Conservation (phyloP, 2,329 filamentous ascomycete species). For the Neofusicoccum kwambonambiense region DNA sequence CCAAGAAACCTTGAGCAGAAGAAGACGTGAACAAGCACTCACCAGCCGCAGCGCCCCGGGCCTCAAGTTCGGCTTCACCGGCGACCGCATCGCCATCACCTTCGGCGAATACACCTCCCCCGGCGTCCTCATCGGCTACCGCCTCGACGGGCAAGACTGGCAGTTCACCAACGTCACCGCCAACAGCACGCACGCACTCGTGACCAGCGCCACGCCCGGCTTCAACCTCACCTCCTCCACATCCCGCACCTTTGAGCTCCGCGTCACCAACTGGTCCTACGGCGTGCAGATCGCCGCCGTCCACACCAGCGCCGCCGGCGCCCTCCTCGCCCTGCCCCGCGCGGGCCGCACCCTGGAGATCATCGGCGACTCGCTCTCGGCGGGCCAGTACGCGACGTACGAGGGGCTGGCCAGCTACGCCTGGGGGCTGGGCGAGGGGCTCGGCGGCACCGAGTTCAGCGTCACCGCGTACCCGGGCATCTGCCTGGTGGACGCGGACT, state of each 20-base stretch:
- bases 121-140: constrained; percentile 56
- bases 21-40: not conserved
- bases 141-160: constrained; percentile 61
- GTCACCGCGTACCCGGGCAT: constrained; percentile 61
- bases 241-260: constrained; percentile 55
- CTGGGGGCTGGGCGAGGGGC: constrained; percentile 55
- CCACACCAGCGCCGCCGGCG: constrained; percentile 49
- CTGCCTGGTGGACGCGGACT: constrained; percentile 56
- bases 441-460: constrained; percentile 59
- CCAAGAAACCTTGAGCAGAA: not conserved
- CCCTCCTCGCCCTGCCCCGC: constrained; percentile 45
- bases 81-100: constrained; percentile 51
- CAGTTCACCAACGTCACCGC: constrained; percentile 60
- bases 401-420: constrained; percentile 58
- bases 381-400: constrained; percentile 59
- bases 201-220: constrained; percentile 47
- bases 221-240: constrained; percentile 45
- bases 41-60: constrained; percentile 48
- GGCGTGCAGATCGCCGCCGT: constrained; percentile 58
- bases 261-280: constrained; percentile 62
- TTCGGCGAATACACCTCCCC: constrained; percentile 54
- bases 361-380: constrained; percentile 50
- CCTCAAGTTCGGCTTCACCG: constrained; percentile 57
- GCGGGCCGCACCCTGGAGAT: constrained; percentile 43
- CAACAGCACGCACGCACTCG: constrained; percentile 56